Evolutionary conservation across 441 rosid species (phyloP).

Genomic region (Rhodomyrtus psidioides): DNA sequence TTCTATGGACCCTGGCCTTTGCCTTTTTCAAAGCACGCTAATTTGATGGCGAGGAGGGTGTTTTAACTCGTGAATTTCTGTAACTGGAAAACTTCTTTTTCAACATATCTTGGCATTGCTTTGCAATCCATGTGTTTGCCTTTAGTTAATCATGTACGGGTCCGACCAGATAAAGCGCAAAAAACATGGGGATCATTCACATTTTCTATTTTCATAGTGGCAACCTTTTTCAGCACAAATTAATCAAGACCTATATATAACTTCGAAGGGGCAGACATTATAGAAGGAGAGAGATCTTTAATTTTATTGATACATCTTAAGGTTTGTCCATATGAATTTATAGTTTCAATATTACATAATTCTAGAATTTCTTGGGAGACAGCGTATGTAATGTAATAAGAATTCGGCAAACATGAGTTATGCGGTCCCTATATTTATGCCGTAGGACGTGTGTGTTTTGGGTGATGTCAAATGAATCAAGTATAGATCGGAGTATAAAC

Average conservation of each 20-base stretch:
- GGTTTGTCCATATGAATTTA: neutral
- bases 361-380: neutral
- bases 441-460: no score
- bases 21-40: neutral
- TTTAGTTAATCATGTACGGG: neutral
- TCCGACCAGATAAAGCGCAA: neutral
- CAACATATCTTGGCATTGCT: neutral
- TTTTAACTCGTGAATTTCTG: neutral
- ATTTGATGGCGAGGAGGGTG: neutral
- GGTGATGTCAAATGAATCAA: no score
- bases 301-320: neutral
- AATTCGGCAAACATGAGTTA: neutral
- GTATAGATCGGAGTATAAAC: no score
- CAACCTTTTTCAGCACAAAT: neutral
- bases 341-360: neutral
- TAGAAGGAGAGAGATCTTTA: neutral
- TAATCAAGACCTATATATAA: neutral
- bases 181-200: neutral
- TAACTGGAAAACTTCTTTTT: neutral
- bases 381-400: neutral
- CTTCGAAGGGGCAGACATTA: neutral
- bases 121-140: neutral
- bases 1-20: neutral
- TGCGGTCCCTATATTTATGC: neutral
- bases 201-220: neutral